phyloP scores from a whole-genome alignment of 2,329 filamentous ascomycete genomes.

The Alternaria arbusti region DNA sequence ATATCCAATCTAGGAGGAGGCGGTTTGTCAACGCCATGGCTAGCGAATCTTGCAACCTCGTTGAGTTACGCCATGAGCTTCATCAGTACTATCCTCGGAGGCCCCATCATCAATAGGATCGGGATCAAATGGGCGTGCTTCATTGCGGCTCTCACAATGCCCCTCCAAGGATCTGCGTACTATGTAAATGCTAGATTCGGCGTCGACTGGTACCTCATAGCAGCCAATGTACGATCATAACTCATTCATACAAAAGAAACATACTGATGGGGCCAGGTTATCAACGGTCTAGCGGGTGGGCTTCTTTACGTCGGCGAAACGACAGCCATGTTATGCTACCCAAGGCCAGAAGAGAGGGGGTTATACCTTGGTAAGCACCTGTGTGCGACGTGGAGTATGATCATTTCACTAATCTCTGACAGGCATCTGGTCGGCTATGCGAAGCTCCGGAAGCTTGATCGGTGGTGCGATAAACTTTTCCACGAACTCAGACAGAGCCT shows the following conservation, averaged over 20 bases:
- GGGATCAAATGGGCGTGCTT: conserved; percentile 16
- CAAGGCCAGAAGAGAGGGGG: conserved; percentile 11
- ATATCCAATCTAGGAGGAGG: conserved; percentile 16
- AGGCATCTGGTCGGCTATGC: conserved; percentile 19
- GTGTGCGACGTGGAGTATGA: background rate
- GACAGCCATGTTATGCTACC: conserved; percentile 17
- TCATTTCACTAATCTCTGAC: background rate
- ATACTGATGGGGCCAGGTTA: background rate
- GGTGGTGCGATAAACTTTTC: conserved; percentile 18
- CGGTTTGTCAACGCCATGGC: conserved; percentile 15
- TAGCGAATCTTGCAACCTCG: conserved; percentile 14
- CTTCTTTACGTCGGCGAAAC: conserved; percentile 16
- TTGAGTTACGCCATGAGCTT: conserved; percentile 14
- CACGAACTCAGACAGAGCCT: conserved; percentile 3
- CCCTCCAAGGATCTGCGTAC: conserved; percentile 13
- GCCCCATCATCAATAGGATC: conserved; percentile 16
- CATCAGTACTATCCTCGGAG: conserved; percentile 13
- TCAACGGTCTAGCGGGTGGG: conserved; percentile 8
- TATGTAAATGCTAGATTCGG: conserved; percentile 11
- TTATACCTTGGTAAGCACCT: conserved; percentile 10
- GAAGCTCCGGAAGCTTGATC: conserved; percentile 14
- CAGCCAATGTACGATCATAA: conserved; percentile 2
- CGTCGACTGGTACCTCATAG: conserved; percentile 10
- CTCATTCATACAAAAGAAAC: background rate
- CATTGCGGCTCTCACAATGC: conserved; percentile 13